Evolutionary conservation across 164 flowering plant genomes (phyloP), one percentile per base, ranked within the genome.

Genomic region (Magnolia officinalis): DNA sequence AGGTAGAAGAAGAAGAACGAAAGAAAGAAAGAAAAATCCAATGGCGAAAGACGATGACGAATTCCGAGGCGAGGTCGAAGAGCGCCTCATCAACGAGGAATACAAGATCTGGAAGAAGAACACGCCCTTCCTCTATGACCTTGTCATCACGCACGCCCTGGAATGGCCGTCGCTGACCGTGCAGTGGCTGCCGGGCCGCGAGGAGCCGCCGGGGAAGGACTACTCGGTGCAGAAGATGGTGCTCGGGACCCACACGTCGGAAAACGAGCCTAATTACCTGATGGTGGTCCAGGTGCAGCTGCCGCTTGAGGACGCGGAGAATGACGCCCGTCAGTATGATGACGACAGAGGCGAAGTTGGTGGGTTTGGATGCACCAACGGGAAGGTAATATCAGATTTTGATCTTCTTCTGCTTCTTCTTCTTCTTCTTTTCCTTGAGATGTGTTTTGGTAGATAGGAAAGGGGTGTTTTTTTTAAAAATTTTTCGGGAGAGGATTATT

Each of bases 71-170:
- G 98, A 95, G 81, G 89, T 91, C 0, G 98, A 93, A 79, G 98
- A 95, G 86, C 73, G 98, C 20, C 77, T 92, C 59, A 86, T 95
- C 49, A 95, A 95, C 87, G 99, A 95, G 76, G 99, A 95, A 83
- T 93, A 95, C 90, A 95, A 95, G 80, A 92, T 95, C 51, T 95
- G 98, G 99, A 95, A 95, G 85, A 93, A 93, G 87, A 92, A 93
- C 85, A 95, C 97, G 0, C 99, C 99, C 0, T 95, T 92, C 61
- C 78, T 95, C 8, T 95, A 95, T 86, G 99, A 95, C 85, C 83
- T 95, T 71, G 95, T 95, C 64, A 91, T 93, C 5, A 93, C 99
- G 1, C 99, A 93, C 68, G 98, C 99, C 68, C 88, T 95, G 1
- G 98, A 95, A 78, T 95, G 99, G 98, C 98, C 99, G 1, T 95